Base-by-base conservation (phyloP, 768 basidiomycete genomes). In the Saitozyma sp. region DNA sequence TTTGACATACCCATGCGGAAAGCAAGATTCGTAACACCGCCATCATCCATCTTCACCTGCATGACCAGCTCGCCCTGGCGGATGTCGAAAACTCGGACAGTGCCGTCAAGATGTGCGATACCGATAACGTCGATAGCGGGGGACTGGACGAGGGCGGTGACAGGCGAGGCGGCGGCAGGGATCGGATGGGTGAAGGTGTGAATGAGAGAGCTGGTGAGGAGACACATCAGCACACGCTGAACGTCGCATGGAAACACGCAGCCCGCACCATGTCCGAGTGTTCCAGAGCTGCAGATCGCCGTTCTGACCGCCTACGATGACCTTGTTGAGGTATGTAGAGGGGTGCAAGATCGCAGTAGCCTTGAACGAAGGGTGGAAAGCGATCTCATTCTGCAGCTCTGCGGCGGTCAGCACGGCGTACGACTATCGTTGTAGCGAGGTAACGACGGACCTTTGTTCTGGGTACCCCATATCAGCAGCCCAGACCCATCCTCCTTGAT, bases 71-170 rank as follows among this genome's bases (percentile, higher is more conserved):
- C 94, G 65, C 95, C 93, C 9, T 90, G 85, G 41, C 92, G 87
- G 54, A 97, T 84, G 74, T 99, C 96, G 73, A 93, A 89, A 4
- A 99, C 84, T 0, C 88, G 87, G 38, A 96, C 86, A 69, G 90
- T 87, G 46, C 96, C 96, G 0, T 89, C 90, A 0, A 87, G 82
- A 76, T 90, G 91, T 1, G 92, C 95, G 54, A 99, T 83, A n/a
- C 91, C 96, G 45, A 98, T 84, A 9, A 98, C 92, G 71, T 99
- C 96, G 56, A 98, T 89, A 13, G 94, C 96, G 29, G 95, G 94
- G 9, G 92, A 94, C 76, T 96, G 96, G 1, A 86, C 86, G 45
- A 97, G 73, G 2, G 88, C 82, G 1, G 91, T 93, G 67, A 98
- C 86, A 9, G 89, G 83, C 49, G 75, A 79, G 60, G 75, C 74